These are phyloP conservation scores for Avena atlantica DNA, from an alignment of 176 grass and related monocot species.

Conservation along the genomic window DNA sequence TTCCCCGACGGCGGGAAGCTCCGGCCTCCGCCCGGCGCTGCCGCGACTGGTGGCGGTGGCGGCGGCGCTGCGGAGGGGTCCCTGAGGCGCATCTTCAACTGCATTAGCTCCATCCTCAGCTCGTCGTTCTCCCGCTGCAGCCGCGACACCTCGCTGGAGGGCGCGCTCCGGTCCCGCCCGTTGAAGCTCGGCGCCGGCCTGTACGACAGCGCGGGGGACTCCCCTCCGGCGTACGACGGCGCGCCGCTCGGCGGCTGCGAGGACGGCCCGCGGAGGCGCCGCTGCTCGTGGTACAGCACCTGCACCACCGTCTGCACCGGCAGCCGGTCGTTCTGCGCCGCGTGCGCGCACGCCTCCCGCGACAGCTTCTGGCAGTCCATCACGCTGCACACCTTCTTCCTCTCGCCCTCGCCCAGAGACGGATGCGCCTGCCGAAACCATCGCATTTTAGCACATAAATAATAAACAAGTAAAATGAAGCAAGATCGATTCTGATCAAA, in stretches of 20 bases:
- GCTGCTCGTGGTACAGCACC: slow-evolving; percentile 89
- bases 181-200: slow-evolving; percentile 39
- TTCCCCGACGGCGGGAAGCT: slow-evolving; percentile 39
- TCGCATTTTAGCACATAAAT: neutral
- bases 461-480: neutral
- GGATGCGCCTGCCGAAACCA: slow-evolving; percentile 62
- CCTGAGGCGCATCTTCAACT: slow-evolving; percentile 63
- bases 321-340: slow-evolving; percentile 87
- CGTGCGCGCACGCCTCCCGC: slow-evolving; percentile 88
- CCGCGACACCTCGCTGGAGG: slow-evolving; percentile 62
- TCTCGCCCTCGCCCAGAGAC: slow-evolving; percentile 59
- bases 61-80: slow-evolving; percentile 21
- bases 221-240: slow-evolving; percentile 40
- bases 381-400: slow-evolving; percentile 75
- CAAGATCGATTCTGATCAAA: neutral
- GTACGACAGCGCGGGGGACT: slow-evolving; percentile 57
- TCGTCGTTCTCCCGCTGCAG: slow-evolving; percentile 93
- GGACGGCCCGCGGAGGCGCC: slow-evolving; percentile 56
- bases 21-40: neutral
- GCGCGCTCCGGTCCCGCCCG: slow-evolving; percentile 33
- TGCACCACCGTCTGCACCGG: slow-evolving; percentile 87
- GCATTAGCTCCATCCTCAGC: slow-evolving; percentile 73
- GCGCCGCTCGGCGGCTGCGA: slow-evolving; percentile 36
- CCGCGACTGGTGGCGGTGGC: neutral
- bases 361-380: slow-evolving; percentile 94